Conservation (phyloP, 257 asterid genomes). For the Fraxinus anomala region DNA sequence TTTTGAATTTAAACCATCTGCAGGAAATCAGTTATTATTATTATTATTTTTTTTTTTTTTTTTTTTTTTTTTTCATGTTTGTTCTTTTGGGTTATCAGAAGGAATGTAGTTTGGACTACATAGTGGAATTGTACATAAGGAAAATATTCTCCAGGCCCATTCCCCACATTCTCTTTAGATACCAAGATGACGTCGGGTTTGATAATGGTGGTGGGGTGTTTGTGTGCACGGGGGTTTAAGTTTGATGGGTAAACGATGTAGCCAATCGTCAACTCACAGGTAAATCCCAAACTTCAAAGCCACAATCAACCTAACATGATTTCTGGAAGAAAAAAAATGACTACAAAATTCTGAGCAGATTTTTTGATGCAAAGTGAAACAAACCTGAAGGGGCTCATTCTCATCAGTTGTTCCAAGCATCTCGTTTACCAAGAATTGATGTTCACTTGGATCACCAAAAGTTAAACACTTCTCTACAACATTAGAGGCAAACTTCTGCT, state of each 20-base stretch:
- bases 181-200: neutral
- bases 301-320: neutral
- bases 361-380: constrained; percentile 4
- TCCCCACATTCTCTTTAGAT: neutral
- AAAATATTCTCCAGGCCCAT: neutral
- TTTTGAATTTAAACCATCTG: neutral
- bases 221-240: neutral
- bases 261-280: neutral
- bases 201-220: neutral
- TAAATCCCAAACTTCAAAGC: neutral
- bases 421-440: constrained; percentile 82
- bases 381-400: constrained; percentile 95
- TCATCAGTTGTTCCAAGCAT: constrained; percentile 97
- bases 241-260: neutral
- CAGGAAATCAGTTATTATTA: neutral
- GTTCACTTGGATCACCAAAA: constrained; percentile 76
- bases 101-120: neutral
- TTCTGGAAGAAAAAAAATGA: neutral
- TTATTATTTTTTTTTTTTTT: too few species aligned
- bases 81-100: neutral
- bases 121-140: neutral
- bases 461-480: constrained; percentile 95
- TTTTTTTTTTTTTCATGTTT: neutral
- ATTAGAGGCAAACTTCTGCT: constrained; percentile 95
- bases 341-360: neutral